Base-by-base conservation (phyloP, 768 basidiomycete genomes). In the Lepiota venenata region DNA sequence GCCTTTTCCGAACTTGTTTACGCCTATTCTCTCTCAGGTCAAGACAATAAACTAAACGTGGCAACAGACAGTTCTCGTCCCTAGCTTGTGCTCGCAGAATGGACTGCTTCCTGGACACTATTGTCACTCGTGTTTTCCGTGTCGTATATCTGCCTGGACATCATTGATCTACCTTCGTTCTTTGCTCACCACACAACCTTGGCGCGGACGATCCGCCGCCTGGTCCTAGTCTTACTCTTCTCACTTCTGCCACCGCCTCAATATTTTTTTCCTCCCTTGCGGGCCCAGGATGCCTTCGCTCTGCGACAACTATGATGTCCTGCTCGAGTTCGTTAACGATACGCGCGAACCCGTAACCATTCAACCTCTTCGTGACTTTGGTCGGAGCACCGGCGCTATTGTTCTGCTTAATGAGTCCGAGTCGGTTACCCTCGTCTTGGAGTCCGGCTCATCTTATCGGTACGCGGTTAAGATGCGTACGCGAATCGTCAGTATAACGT, bases 401-500 rank as follows among this genome's bases (percentile, higher is more conserved):
- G 75, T 85, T 43, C 64, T 87, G 22, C 71, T 88, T 38, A 74
- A 79, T 55, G 85, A 85, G 3, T 74, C 79, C 45, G 85, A 88
- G 63, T 79, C 76, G 40, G 71, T 88, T 52, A 83, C 83, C 29
- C 74, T 87, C 55, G 76, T 88, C 56, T 76, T 88, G 58, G 84
- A 87, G 61, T 84, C 87, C 16, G 86, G 87, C 5, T 77, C 78
- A 18, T 70, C 81, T 37, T 88, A 88, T 72, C 78, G 79, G 62
- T 87, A 88, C 66, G 84, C 82, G 35, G 70, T 88, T 55, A 87
- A 87, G 66, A 76, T 76, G 57, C 78, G 75, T 58, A 78, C 80
- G 47, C 83, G 82, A 62, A 85, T 87, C 25, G 83, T 79, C 55
- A 83, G 84, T 64, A 78, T 88, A 68, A 85, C 84, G 86, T 87